These are phyloP conservation scores for Salvia hispanica DNA, from an alignment of 257 asterid species.

Conservation along the genomic window DNA sequence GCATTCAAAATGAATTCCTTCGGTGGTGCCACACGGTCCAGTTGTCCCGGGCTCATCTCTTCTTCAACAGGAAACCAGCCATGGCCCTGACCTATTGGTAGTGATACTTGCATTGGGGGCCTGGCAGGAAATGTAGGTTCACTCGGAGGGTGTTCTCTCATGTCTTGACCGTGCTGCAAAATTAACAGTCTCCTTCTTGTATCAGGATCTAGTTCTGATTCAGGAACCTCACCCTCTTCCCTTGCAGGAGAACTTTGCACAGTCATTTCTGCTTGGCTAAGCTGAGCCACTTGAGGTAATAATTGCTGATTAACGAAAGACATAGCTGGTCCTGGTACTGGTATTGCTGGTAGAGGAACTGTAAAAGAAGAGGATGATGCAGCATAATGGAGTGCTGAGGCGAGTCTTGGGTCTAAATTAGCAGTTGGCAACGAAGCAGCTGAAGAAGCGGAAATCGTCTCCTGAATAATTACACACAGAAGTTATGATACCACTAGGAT, in stretches of 20 bases:
- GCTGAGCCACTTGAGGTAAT: slow-evolving; percentile 59
- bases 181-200: slow-evolving; percentile 96
- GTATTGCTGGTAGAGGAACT: slow-evolving; percentile 50
- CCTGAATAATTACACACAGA: slow-evolving; percentile 48
- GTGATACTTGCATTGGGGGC: slow-evolving; percentile 63
- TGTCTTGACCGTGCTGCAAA: slow-evolving; percentile 95
- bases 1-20: slow-evolving; percentile 51
- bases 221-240: slow-evolving; percentile 99
- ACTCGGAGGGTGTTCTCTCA: slow-evolving; percentile 67
- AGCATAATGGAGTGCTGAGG: slow-evolving; percentile 55
- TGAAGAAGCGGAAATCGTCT: slow-evolving; percentile 66
- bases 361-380: slow-evolving; percentile 56
- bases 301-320: slow-evolving; percentile 46
- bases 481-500: too few relatives aligned
- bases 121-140: slow-evolving; percentile 68
- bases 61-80: slow-evolving; percentile 91
- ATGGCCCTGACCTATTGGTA: slow-evolving; percentile 61
- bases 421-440: slow-evolving; percentile 47
- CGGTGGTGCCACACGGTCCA: slow-evolving; percentile 54
- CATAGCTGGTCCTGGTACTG: slow-evolving; percentile 40
- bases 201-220: slow-evolving; percentile 97
- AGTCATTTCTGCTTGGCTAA: slow-evolving; percentile 58
- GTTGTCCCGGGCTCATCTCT: slow-evolving; percentile 63
- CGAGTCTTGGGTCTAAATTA: slow-evolving; percentile 62
- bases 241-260: slow-evolving; percentile 81